Evolutionary conservation across 169 alveolate species (phyloP), one percentile per base, ranked within the genome.

Genomic region (Eimeria falciformis): DNA sequence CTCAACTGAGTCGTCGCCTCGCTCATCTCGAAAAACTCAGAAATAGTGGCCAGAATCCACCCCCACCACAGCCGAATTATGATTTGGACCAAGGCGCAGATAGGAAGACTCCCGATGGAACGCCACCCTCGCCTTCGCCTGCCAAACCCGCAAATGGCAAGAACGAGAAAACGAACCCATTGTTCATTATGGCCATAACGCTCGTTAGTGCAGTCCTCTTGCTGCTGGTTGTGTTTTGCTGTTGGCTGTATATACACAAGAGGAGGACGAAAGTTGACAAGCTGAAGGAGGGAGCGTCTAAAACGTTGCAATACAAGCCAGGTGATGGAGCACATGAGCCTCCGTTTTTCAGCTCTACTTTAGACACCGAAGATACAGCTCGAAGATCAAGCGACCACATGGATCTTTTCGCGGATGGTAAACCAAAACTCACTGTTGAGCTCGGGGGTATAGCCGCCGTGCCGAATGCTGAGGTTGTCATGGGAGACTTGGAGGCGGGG

Each of bases 401-500:
- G 62, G 62, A 50, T 50, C n/a, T n/a, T n/a, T n/a, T n/a, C n/a
- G n/a, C n/a, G n/a, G n/a, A n/a, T n/a, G n/a, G n/a, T n/a, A n/a
- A n/a, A n/a, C n/a, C n/a, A n/a, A n/a, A n/a, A n/a, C n/a, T n/a
- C n/a, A n/a, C n/a, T n/a, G n/a, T n/a, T n/a, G n/a, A n/a, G n/a
- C n/a, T n/a, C n/a, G n/a, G n/a, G n/a, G n/a, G n/a, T n/a, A 14
- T 43, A 18, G 65, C 21, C 7, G 62, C 40, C 1, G 84, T 73
- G 23, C 62, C 84, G 12, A 62, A 56, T 3, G 27, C 37, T 17
- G 66, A 73, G 43, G 62, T 18, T 40, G 18, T 37, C 5, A 6
- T 73, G 84, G 84, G 84, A 18, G 83, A 71, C 56, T 43, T 73
- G 84, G 84, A 73, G 84, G 27, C 65, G 40, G 84, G 84, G 21